Evolutionary conservation across 768 basidiomycete genomes (phyloP), one percentile per base, ranked within the genome.

Genomic region (Sutorius australiensis): DNA sequence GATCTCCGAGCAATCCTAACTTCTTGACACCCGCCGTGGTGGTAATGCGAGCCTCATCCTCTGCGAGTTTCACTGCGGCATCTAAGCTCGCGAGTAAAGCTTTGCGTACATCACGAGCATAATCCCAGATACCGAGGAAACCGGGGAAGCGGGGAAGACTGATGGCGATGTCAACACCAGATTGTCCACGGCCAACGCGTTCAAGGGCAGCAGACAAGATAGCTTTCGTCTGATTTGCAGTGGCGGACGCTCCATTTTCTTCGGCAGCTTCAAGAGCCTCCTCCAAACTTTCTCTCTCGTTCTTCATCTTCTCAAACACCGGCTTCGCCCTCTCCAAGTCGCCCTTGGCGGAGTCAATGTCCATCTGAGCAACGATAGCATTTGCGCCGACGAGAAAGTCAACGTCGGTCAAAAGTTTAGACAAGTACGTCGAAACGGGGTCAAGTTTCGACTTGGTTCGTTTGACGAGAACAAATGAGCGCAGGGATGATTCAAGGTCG

Each of bases 391-490:
- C 88, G 53, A 99, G 83, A 24, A 97, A 74, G 57, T 93, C 91
- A 46, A 99, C 77, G 67, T 99, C 95, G 46, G 84, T 77, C 54
- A 99, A 80, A n/a, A 98, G 79, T 65, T 95, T 86, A 60, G 80
- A 80, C 46, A 99, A 81, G 72, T 95, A 99, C 13, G 92, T 95
- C 55, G 89, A 83, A 12, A 86, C 94, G 14, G 97, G 97, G 21
- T 89, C 85, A 40, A 99, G 86, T 74, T 98, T 99, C 42, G 93
- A 95, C 72, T 92, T 92, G n/a, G 88, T 80, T 27, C 97, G 87
- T 75, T 98, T 98, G 72, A 87, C 84, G 56, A 98, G 85, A 11
- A 99, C 94, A 68, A 99, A 99, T 0, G 92, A 93, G 16, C 95
- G 85, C 33, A 99, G 76, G 0, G 89, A 83, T 10, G 87, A 83